Base-by-base conservation (phyloP, 306 rosid species). In the Vigna nakashimae region DNA sequence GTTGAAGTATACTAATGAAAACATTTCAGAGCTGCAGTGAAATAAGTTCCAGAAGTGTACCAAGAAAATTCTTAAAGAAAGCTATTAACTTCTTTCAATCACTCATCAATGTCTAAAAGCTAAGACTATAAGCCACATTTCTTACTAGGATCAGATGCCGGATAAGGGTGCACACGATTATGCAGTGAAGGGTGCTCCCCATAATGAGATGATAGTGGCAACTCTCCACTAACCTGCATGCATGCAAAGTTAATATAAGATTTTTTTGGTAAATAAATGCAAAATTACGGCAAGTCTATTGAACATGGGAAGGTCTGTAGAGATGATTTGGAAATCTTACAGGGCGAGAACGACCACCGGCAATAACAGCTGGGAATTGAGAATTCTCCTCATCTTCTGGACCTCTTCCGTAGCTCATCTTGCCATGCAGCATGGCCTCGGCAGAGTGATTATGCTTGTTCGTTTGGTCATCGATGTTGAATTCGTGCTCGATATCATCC, bases 361-460 rank as follows among this genome's bases (percentile, higher is more conserved):
- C n/a, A 32, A 85, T 81, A 65, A 85, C 75, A 40, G 82, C 76
- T 16, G 97, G 97, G 67, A 92, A 92, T 1, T 92, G 97, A 5
- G 89, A 62, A 55, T 82, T 88, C 4, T 94, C 96, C 11, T 92
- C 92, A 73, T 94, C 98, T 56, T 85, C 83, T 69, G 51, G 82
- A 57, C 88, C 88, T 79, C 88, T 82, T 70, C 88, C 88, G 71
- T 94, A 94, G 87, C 97, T 94, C 98, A 94, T 94, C 90, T 92
- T 94, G 6, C 97, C 98, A 88, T 94, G 92, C 43, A 94, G 91
- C 97, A 94, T 87, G 51, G 97, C 92, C 46, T 94, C 97, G 14
- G 87, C 89, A 49, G 79, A 24, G 64, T 92, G 84, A 79, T 85
- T 85, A 36, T 86, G 88, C 76, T 84, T 90, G 80, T 82, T 86